Evolutionary conservation across 345 rosid genomes (phyloP).

Genomic region (Eucalyptus paniculata): DNA sequence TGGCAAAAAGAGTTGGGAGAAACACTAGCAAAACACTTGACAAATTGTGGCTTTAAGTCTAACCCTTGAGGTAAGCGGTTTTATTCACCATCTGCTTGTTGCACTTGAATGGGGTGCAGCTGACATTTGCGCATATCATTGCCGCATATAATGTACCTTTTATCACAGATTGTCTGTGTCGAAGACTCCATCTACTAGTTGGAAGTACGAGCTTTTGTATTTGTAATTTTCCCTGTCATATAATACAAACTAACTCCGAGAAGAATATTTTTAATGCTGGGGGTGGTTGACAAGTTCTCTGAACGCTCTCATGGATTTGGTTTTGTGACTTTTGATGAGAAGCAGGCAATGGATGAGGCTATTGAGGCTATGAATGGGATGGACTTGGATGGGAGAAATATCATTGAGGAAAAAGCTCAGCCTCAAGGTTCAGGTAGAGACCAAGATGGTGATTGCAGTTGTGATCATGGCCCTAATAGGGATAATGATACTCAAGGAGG

Average conservation of each 20-base stretch:
- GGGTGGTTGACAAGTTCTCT: conserved; percentile 71
- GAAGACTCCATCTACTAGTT: too few relatives aligned
- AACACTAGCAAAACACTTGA: too few relatives aligned
- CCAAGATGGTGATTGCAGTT: conserved; percentile 51
- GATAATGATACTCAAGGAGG: conserved; percentile 65
- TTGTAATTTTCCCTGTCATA: background rate
- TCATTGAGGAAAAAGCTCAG: conserved; percentile 88
- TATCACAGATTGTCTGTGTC: too few relatives aligned
- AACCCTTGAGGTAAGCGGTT: too few relatives aligned
- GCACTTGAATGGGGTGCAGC: background rate
- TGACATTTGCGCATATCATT: background rate
- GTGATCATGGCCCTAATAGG: conserved; percentile 42
- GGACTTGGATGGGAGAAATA: conserved; percentile 79
- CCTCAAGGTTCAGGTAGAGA: conserved; percentile 75
- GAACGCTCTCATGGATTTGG: conserved; percentile 96
- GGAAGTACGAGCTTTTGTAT: too few relatives aligned
- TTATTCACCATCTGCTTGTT: background rate
- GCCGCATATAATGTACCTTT: too few relatives aligned
- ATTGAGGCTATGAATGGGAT: conserved; percentile 81
- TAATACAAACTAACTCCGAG: background rate
- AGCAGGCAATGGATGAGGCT: conserved; percentile 80
- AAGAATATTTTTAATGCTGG: conserved; percentile 16
- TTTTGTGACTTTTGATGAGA: conserved; percentile 77
- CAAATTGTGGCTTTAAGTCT: too few relatives aligned
- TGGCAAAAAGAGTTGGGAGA: too few relatives aligned